Conservation (phyloP, 345 rosid species). For the rapeseed (Brassica napus) region DNA sequence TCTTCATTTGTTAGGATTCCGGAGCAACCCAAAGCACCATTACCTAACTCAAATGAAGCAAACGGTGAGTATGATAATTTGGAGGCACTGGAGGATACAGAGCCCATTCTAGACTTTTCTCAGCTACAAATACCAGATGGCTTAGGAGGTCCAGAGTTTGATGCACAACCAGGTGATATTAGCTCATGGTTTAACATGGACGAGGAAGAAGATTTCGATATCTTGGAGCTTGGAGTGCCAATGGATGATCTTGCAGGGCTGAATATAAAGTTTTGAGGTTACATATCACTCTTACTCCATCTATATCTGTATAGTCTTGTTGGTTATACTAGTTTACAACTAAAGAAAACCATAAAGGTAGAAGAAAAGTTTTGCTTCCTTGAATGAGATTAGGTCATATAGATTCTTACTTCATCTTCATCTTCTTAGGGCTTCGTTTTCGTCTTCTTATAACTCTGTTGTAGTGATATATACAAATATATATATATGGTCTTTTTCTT, state of each 20-base stretch:
- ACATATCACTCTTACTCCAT: conserved; percentile 35
- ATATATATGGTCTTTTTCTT: conserved; percentile 5
- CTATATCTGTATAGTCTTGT: conserved; percentile 66
- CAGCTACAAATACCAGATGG: conserved; percentile 65
- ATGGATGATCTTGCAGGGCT: conserved; percentile 97
- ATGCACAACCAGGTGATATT: conserved; percentile 67
- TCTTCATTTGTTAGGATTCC: conserved; percentile 63
- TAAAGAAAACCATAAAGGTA: conserved; percentile 40
- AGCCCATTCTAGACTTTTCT: conserved; percentile 36
- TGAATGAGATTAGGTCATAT: conserved; percentile 25
- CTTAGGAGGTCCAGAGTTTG: conserved; percentile 49
- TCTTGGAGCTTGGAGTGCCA: conserved; percentile 92
- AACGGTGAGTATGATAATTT: conserved; percentile 57
- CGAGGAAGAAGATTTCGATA: conserved; percentile 85
- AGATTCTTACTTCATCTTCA: conserved; percentile 32
- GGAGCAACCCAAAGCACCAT: conserved; percentile 60
- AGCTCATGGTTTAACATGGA: conserved; percentile 93
- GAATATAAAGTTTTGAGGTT: conserved; percentile 87
- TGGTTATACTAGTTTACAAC: conserved; percentile 76
- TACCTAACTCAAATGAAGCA: conserved; percentile 47
- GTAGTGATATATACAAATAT: conserved; percentile 24
- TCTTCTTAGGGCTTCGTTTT: conserved; percentile 16
- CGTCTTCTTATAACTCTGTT: conserved; percentile 13
- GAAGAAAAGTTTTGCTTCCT: conserved; percentile 35
- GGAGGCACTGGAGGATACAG: conserved; percentile 53